Conservation (phyloP, 1,139 yeast genomes). For the Yamadazyma triangularis region DNA sequence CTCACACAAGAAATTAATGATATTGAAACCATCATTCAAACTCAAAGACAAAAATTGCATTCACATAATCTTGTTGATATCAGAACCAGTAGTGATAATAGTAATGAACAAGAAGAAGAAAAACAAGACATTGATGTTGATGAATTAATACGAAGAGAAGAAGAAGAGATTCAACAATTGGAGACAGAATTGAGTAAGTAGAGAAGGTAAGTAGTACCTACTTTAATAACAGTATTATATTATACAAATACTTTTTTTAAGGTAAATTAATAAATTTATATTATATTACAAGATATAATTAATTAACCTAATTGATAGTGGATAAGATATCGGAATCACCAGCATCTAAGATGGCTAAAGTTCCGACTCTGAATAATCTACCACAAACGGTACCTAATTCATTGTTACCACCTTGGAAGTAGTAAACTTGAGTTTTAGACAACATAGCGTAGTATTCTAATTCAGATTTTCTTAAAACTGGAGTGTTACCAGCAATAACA, state of each 20-base stretch:
- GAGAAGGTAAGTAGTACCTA: slow-evolving; percentile 7
- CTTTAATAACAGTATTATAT: too few species aligned
- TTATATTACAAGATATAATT: slow-evolving; percentile 2
- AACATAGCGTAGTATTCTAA: slow-evolving; percentile 99
- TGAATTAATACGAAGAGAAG: slow-evolving; percentile 28
- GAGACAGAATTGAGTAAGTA: slow-evolving; percentile 24
- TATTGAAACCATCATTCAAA: slow-evolving; percentile 23
- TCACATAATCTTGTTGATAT: slow-evolving; percentile 18
- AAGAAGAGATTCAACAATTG: slow-evolving; percentile 27
- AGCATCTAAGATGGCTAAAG: slow-evolving; percentile 91
- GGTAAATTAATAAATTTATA: not conserved
- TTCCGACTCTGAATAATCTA: slow-evolving; percentile 99
- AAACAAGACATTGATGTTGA: slow-evolving; percentile 21
- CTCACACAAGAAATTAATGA: slow-evolving; percentile 22
- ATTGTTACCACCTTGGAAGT: slow-evolving; percentile 99
- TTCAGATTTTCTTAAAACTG: slow-evolving; percentile 99
- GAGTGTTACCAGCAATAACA: slow-evolving; percentile 99
- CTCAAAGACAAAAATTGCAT: slow-evolving; percentile 24
- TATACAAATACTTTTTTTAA: not conserved
- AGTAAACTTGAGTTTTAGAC: slow-evolving; percentile 97
- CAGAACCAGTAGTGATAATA: slow-evolving; percentile 4
- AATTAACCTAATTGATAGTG: slow-evolving; percentile 21
- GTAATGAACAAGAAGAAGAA: slow-evolving; percentile 4
- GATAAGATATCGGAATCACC: slow-evolving; percentile 99
- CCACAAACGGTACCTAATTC: slow-evolving; percentile 99